A percentile compares a stretch with the other conserved stretches of the same genome.
Evolutionary conservation across 1,139 yeast species (phyloP).

Genomic region (Pichia norvegensis): DNA sequence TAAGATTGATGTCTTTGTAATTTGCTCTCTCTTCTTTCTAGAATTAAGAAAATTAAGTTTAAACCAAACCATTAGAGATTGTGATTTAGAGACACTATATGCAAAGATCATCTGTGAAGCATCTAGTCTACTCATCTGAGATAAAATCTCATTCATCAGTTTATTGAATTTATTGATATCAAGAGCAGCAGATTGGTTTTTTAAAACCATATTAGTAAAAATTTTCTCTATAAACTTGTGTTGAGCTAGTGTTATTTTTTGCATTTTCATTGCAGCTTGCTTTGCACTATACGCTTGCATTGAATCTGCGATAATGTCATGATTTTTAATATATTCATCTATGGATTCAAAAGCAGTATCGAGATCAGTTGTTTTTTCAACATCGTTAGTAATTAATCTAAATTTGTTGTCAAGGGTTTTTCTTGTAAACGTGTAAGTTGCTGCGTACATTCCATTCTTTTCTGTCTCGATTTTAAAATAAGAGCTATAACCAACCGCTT

Average conservation of each 20-base stretch:
- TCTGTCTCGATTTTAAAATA: slow-evolving; percentile 6
- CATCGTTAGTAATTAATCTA: neutral
- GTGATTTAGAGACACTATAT: slow-evolving; percentile 22
- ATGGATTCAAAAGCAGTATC: neutral
- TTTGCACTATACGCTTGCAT: neutral
- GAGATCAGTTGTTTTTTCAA: slow-evolving; percentile 1
- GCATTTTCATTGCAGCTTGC: slow-evolving; percentile 1
- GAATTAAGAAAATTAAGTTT: slow-evolving; percentile 18
- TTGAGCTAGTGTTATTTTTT: slow-evolving; percentile 6
- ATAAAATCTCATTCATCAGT: slow-evolving; percentile 24
- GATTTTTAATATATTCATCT: neutral
- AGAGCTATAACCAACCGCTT: slow-evolving; percentile 3
- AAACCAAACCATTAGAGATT: slow-evolving; percentile 24
- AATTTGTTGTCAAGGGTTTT: neutral
- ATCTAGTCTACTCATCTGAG: slow-evolving; percentile 28
- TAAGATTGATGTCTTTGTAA: slow-evolving; percentile 7
- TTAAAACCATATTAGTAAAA: slow-evolving; percentile 16
- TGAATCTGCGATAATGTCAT: neutral
- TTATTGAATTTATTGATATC: slow-evolving; percentile 14
- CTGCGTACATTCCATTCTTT: slow-evolving; percentile 6
- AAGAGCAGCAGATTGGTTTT: slow-evolving; percentile 8
- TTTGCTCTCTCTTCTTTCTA: slow-evolving; percentile 15
- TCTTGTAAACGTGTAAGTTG: slow-evolving; percentile 5
- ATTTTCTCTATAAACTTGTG: slow-evolving; percentile 8
- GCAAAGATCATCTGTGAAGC: slow-evolving; percentile 46